Conservation (phyloP, 495 filamentous ascomycete genomes). For the Alectoria sarmentosa region DNA sequence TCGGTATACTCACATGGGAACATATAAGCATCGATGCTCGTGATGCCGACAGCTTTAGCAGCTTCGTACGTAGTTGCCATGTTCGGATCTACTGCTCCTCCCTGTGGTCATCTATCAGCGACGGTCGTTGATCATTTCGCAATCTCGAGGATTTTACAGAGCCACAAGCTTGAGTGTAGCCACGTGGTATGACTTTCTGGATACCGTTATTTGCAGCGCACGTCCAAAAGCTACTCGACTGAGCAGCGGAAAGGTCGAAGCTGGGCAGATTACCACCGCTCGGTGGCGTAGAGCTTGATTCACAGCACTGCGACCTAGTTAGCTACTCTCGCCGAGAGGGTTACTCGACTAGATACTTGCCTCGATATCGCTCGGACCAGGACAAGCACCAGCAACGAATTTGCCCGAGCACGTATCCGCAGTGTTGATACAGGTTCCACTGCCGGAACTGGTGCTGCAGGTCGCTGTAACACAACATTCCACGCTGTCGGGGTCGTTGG, state of each 20-base stretch:
- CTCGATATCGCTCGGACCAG: conserved; percentile 8
- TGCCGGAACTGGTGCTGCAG: conserved; percentile 6
- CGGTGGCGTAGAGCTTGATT: background rate
- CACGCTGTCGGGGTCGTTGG: conserved; percentile 5
- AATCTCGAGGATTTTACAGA: background rate
- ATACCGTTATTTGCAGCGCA: conserved; percentile 13
- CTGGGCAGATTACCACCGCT: conserved; percentile 7
- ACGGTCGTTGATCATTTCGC: background rate
- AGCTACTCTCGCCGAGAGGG: background rate
- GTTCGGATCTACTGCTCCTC: conserved; percentile 11
- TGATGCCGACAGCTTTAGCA: conserved; percentile 16
- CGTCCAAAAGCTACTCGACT: conserved; percentile 16
- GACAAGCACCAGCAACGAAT: conserved; percentile 9
- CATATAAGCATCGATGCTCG: conserved; percentile 25
- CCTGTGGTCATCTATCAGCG: background rate
- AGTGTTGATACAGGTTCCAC: conserved; percentile 9
- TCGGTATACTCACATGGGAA: conserved; percentile 21
- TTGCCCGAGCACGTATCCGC: conserved; percentile 1
- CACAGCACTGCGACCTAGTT: background rate
- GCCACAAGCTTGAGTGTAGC: conserved; percentile 14
- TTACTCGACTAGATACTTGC: background rate
- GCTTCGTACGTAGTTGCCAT: conserved; percentile 11
- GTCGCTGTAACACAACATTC: conserved; percentile 10
- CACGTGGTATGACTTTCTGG: conserved; percentile 14
- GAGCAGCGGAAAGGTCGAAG: conserved; percentile 10